phyloP scores from a whole-genome alignment of 148 eudicot genomes.

The Talinum fruticosum region DNA sequence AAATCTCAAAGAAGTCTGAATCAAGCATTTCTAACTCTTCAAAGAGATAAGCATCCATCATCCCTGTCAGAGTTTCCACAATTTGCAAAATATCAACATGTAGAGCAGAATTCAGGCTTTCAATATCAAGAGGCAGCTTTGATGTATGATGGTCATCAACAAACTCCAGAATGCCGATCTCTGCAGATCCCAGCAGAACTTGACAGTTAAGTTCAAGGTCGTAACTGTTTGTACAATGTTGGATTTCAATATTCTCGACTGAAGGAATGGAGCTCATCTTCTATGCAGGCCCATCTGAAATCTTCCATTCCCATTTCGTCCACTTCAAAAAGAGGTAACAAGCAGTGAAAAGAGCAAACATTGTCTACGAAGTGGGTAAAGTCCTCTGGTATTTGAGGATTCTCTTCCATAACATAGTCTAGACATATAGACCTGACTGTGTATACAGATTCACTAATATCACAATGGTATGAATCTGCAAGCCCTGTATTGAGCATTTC shows the following conservation, averaged over 20 bases:
- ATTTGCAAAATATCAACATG: constrained; percentile 43
- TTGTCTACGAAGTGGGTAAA: constrained; percentile 31
- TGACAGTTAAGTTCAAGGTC: constrained; percentile 34
- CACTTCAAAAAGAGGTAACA: constrained; percentile 70
- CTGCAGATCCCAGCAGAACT: constrained; percentile 44
- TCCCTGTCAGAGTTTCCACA: constrained; percentile 40
- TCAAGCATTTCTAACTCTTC: constrained; percentile 66
- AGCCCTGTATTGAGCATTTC: constrained; percentile 36
- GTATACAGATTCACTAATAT: constrained; percentile 43
- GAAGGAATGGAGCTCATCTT: constrained; percentile 37
- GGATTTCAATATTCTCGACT: constrained; percentile 42
- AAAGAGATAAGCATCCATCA: constrained; percentile 33
- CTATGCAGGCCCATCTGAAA: constrained; percentile 22
- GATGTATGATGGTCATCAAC: constrained; percentile 37
- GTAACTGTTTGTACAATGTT: constrained; percentile 26
- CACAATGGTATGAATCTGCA: constrained; percentile 31
- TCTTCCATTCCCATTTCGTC: constrained; percentile 55
- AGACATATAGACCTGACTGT: constrained; percentile 45
- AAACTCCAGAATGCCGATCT: constrained; percentile 46
- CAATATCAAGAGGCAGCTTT: constrained; percentile 28
- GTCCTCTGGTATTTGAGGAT: constrained; percentile 41
- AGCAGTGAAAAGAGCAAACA: constrained; percentile 17
- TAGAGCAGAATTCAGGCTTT: constrained; percentile 30
- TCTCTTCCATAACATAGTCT: constrained; percentile 35
- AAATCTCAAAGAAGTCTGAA: constrained; percentile 32